A percentile compares a stretch with the other conserved stretches of the same genome.
Evolutionary conservation across 192 early-diverging fungal genomes (phyloP).

Genomic region (Rhizophagus clarus): DNA sequence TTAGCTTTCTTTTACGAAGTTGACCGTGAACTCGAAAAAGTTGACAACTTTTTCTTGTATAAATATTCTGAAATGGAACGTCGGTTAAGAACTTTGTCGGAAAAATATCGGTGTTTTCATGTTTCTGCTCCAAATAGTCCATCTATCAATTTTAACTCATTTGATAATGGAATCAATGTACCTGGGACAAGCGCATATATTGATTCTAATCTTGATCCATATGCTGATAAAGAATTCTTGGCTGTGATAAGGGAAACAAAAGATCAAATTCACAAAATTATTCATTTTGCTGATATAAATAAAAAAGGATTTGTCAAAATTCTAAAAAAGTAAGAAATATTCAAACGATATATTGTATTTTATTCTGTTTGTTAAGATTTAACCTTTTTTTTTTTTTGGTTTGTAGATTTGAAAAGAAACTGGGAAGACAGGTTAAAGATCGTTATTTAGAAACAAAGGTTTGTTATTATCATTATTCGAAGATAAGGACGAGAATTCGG

Average conservation of each 20-base stretch:
- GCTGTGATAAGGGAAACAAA: constrained; percentile 50
- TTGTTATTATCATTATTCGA: not conserved
- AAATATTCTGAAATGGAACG: constrained; percentile 77
- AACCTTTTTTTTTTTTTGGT: not conserved
- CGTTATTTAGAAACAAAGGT: constrained; percentile 9
- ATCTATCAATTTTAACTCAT: not conserved
- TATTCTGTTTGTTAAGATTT: not conserved
- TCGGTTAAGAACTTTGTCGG: constrained; percentile 60
- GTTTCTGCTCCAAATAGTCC: not conserved
- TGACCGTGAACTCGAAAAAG: constrained; percentile 85
- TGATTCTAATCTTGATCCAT: constrained; percentile 33
- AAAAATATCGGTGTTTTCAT: constrained; percentile 47
- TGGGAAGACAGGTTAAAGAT: not conserved
- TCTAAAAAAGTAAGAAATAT: constrained; percentile 58
- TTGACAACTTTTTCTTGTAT: constrained; percentile 77
- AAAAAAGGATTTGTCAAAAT: constrained; percentile 54
- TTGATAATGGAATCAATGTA: not conserved
- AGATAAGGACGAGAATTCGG: not conserved
- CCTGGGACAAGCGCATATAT: not conserved
- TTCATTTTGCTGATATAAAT: constrained; percentile 57
- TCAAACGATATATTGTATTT: not conserved
- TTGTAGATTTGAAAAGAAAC: constrained; percentile 19
- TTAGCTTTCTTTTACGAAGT: constrained; percentile 78
- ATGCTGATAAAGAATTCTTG: constrained; percentile 40
- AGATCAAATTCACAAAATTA: constrained; percentile 47